These are phyloP conservation scores for Raphanus raphanistrum DNA, from an alignment of 345 rosid genomes.

Conservation along the genomic window DNA sequence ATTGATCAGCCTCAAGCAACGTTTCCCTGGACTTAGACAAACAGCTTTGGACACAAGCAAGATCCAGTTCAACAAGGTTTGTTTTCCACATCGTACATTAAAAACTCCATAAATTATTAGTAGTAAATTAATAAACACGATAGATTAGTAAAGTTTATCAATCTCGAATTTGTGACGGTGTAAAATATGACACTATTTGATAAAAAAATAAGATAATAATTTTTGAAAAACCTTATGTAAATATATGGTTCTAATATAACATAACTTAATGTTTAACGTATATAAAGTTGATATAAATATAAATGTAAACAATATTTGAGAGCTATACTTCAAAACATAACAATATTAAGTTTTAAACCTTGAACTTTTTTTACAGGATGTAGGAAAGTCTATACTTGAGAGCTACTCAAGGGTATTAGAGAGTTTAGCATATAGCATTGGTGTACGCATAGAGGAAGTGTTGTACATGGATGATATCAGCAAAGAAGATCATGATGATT, in stretches of 20 bases:
- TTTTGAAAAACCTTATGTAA: too few species aligned
- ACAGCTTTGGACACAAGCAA: conserved; percentile 87
- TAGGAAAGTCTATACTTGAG: conserved; percentile 91
- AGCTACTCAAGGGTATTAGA: conserved; percentile 95
- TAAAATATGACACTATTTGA: too few species aligned
- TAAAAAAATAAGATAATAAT: too few species aligned
- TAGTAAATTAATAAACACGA: too few species aligned
- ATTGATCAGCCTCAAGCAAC: conserved; percentile 79
- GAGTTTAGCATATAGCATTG: conserved; percentile 81
- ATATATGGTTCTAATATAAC: too few species aligned
- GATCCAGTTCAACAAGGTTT: conserved; percentile 92
- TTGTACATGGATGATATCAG: conserved; percentile 83
- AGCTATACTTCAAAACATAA: too few species aligned
- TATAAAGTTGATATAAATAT: too few species aligned
- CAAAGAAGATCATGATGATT: conserved; percentile 49
- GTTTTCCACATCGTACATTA: neutral
- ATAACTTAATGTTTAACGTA: too few species aligned
- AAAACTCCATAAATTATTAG: neutral
- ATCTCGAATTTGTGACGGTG: too few species aligned
- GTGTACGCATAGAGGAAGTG: conserved; percentile 86
- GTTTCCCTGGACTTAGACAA: conserved; percentile 84
- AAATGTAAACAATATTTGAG: too few species aligned
- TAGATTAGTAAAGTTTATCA: too few species aligned
- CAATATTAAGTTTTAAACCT: neutral
- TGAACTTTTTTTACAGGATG: conserved; percentile 57